Conservation (phyloP, 805 yeast genomes). For the Sungouiozyma ichnusensis region DNA sequence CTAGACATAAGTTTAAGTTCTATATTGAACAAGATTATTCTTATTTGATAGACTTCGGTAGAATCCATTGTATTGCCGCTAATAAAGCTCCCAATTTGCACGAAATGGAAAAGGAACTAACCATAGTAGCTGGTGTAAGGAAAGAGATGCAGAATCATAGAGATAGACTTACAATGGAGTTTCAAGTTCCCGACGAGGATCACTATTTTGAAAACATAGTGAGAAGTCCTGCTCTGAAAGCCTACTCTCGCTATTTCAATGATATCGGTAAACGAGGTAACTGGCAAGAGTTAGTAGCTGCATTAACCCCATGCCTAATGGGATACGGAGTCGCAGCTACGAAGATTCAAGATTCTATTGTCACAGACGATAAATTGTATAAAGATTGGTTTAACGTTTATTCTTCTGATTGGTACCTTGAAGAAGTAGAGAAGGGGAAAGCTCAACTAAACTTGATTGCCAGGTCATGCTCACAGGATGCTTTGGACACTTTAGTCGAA, state of each 20-base stretch:
- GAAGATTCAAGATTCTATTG: conserved; percentile 26
- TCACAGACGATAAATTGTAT: conserved; percentile 21
- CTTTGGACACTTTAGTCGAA: conserved; percentile 41
- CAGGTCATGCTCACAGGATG: conserved; percentile 31
- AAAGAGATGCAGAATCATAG: conserved; percentile 49
- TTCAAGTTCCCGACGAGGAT: conserved; percentile 29
- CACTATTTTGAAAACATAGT: conserved; percentile 35
- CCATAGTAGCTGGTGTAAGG: conserved; percentile 41
- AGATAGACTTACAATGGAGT: conserved; percentile 34
- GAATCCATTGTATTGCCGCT: conserved; percentile 54
- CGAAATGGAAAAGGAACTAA: conserved; percentile 40
- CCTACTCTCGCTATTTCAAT: conserved; percentile 51
- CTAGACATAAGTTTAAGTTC: conserved; percentile 40
- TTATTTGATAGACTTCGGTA: conserved; percentile 58
- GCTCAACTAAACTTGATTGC: conserved; percentile 37
- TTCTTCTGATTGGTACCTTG: conserved; percentile 43
- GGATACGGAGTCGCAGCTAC: conserved; percentile 57
- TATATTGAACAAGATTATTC: conserved; percentile 52
- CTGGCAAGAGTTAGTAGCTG: conserved; percentile 55
- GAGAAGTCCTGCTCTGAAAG: conserved; percentile 47
- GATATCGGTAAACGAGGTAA: conserved; percentile 44
- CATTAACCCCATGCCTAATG: conserved; percentile 64
- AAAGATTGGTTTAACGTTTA: conserved; percentile 55
- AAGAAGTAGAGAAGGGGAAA: conserved; percentile 44
- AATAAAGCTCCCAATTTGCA: conserved; percentile 47